Evolutionary conservation across 306 rosid genomes (phyloP), one percentile per base, ranked within the genome.

Genomic region (Argentina anserina): DNA sequence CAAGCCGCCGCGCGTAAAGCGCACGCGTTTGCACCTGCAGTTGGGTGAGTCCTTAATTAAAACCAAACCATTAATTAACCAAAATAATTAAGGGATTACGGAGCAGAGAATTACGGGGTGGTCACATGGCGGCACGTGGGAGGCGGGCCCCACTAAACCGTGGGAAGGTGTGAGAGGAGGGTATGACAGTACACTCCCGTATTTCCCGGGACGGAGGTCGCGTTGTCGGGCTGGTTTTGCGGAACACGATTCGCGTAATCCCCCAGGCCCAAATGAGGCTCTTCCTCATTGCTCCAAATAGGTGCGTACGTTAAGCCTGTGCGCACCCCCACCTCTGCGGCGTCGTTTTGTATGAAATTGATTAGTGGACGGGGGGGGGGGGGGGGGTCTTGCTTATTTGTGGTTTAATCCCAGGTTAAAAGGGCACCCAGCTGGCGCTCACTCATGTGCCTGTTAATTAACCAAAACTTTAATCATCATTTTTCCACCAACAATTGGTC

Each of bases 101-200:
- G 61, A 11, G 33, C 59, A 52, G 9, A 71, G 65, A 78, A 80
- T 64, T 69, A 63, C 42, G 71, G 47, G 71, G 18, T 2, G 58
- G 15, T 80, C 89, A 88, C 87, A 76, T 84, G 92, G 81, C 74
- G 77, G 78, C 88, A 87, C 80, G 85, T 90, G 90, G 86, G 71
- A 1, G 69, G 70, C 7, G 39, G 84, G 58, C 73, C 87, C 96
- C 87, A 80, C 86, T 28, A 6, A 9, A 28, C 86, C 6, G 76
- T 73, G 70, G 78, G 73, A 74, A 60, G 65, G 52, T 64, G 65
- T 76, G 53, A 26, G 75, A 17, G 53, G 37, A 64, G 47, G 8
- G 10, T 43, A 34, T 62, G 58, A 26, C 36, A 72, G 84, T 74
- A 73, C 69, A 63, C 77, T 78, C 82, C 87, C 95, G 84, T 76